Evolutionary conservation across 129 eudicot genomes (phyloP), one percentile per base, ranked within the genome.

Genomic region (Artemisia tridentata): DNA sequence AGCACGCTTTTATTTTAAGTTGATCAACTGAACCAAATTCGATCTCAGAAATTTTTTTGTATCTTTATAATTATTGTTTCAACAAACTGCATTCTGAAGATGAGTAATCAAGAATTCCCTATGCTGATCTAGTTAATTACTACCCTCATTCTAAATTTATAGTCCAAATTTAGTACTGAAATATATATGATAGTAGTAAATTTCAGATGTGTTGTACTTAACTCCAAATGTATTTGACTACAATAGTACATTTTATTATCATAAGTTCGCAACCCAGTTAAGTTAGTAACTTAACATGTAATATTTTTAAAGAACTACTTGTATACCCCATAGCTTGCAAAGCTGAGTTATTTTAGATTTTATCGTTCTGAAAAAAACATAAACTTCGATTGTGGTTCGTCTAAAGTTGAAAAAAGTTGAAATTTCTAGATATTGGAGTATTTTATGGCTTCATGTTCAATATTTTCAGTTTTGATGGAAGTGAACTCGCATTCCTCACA

Each of bases 81-180:
- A 11, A 51, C 38, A 59, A 51, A 31, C 50, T 68, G 71, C 48
- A 10, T 61, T 43, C 67, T 51, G 25, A 43, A 69, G 79, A 38
- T 10, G 14, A 64, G 17, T 49, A n/a, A 19, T 20, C 64, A 45
- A 61, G 9, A 66, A 27, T 13, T 72, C 29, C n/a, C 41, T 12
- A 67, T 47, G 59, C 9, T 67, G 46, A 72, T 55, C 67, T n/a
- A 19, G 72, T 49, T 54, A 43, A 56, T 16, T 55, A 67, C 27
- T 47, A 75, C 51, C 52, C 29, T 57, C 29, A 29, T 60, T 47
- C 31, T 46, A 3, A 15, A 41, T 25, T 23, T 54, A 11, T 38
- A 58, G 16, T 23, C 16, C 2, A 60, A 46, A 60, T 31, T 34
- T 59, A 34, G 10, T 29, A 9, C 11, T 12, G 74, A 58, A 72